phyloP scores from a whole-genome alignment of 352 stramenopile species.

The Globisporangium sylvaticum region DNA sequence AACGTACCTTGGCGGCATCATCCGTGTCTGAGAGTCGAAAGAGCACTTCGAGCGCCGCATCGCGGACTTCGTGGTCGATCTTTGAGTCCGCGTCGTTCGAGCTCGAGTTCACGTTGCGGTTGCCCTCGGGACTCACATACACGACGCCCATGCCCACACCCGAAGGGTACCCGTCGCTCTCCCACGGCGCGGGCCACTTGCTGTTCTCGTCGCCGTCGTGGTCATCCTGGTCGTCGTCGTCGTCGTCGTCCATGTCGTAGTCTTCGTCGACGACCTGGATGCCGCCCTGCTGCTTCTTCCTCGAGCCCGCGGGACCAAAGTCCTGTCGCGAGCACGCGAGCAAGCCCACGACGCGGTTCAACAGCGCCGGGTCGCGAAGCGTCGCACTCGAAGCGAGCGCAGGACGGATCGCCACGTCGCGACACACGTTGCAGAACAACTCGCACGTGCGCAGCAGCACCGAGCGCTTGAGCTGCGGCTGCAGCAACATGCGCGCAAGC shows the following conservation, averaged over 20 bases:
- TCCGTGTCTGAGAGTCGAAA: slow-evolving; percentile 66
- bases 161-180: slow-evolving; percentile 63
- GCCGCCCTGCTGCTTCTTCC: slow-evolving; percentile 27
- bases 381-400: slow-evolving; percentile 39
- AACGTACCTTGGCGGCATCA: slow-evolving; percentile 46
- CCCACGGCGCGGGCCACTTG: slow-evolving; percentile 71
- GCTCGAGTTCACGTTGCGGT: slow-evolving; percentile 36
- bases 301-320: slow-evolving; percentile 25
- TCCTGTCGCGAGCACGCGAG: slow-evolving; percentile 52
- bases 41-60: slow-evolving; percentile 68
- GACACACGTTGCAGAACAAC: slow-evolving; percentile 53
- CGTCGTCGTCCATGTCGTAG: slow-evolving; percentile 43
- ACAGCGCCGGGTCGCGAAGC: slow-evolving; percentile 37
- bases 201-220: slow-evolving; percentile 45
- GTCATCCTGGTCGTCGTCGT: slow-evolving; percentile 48
- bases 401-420: slow-evolving; percentile 43
- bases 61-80: slow-evolving; percentile 73
- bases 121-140: slow-evolving; percentile 66
- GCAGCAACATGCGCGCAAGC: slow-evolving; percentile 36
- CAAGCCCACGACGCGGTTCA: slow-evolving; percentile 49
- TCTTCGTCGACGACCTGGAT: slow-evolving; percentile 33
- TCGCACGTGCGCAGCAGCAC: slow-evolving; percentile 62
- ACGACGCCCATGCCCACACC: slow-evolving; percentile 76
- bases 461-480: slow-evolving; percentile 35
- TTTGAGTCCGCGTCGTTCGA: slow-evolving; percentile 40